Conservation (phyloP, 306 rosid species). For the Glycine latifolia region DNA sequence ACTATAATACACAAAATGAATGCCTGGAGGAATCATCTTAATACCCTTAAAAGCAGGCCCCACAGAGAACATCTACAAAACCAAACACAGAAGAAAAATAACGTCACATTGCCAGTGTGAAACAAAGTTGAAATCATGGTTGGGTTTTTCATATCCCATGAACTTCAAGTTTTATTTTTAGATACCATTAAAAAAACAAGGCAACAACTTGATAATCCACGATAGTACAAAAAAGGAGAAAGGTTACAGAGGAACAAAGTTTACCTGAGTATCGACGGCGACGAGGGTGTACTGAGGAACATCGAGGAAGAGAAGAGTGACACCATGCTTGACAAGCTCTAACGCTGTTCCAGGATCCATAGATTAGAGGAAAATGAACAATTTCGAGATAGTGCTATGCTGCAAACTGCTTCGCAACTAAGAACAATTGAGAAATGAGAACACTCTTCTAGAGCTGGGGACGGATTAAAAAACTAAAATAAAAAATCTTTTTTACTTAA, state of each 20-base stretch:
- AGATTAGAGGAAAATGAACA: not conserved
- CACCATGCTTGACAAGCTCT: slow-evolving; percentile 76
- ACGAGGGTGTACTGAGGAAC: slow-evolving; percentile 84
- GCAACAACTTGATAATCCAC: not conserved
- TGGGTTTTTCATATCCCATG: not conserved
- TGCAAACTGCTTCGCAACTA: not conserved
- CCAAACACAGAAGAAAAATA: slow-evolving; percentile 15
- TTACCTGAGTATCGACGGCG: slow-evolving; percentile 87
- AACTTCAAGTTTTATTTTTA: slow-evolving; percentile 28
- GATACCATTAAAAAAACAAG: not conserved
- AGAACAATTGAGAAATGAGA: not conserved
- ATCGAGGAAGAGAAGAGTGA: slow-evolving; percentile 77
- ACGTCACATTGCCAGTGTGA: slow-evolving; percentile 12
- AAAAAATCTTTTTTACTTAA: slow-evolving; percentile 51
- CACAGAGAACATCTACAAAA: slow-evolving; percentile 67
- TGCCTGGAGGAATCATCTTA: slow-evolving; percentile 95
- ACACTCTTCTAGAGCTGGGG: not conserved
- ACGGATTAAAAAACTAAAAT: no score
- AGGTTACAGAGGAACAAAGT: not conserved
- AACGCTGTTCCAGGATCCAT: slow-evolving; percentile 77
- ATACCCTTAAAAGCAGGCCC: slow-evolving; percentile 90
- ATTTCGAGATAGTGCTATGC: not conserved
- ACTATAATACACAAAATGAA: slow-evolving; percentile 85
- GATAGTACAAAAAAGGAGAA: not conserved
- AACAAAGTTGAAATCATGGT: slow-evolving; percentile 61